These are phyloP conservation scores for Cercis canadensis DNA, from an alignment of 306 rosid species.

Conservation along the genomic window DNA sequence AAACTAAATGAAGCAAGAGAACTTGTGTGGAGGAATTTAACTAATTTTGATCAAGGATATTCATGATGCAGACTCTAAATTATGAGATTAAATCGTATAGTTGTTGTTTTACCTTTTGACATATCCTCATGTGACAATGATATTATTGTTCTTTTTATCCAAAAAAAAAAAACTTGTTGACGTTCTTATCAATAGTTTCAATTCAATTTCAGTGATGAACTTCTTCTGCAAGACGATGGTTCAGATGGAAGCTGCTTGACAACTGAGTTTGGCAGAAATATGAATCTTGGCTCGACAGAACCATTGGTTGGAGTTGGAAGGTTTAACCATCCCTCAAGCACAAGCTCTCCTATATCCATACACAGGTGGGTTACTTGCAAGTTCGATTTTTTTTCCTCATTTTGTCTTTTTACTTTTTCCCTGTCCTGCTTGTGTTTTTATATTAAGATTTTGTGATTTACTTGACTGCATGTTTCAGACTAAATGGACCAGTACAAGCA, in stretches of 20 bases:
- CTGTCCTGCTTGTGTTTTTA: slow-evolving; percentile 16
- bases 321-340: slow-evolving; percentile 50
- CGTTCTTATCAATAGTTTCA: slow-evolving; percentile 35
- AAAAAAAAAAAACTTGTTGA: background rate
- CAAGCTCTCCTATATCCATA: slow-evolving; percentile 54
- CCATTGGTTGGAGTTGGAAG: slow-evolving; percentile 72
- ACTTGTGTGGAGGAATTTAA: no score
- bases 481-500: slow-evolving; percentile 72
- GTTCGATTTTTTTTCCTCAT: slow-evolving; percentile 1
- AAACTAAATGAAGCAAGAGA: no score
- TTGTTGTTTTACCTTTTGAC: background rate
- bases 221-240: slow-evolving; percentile 92
- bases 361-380: slow-evolving; percentile 61
- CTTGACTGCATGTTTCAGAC: slow-evolving; percentile 54
- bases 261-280: slow-evolving; percentile 63
- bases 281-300: slow-evolving; percentile 77
- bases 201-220: slow-evolving; percentile 82
- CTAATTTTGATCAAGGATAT: no score
- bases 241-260: slow-evolving; percentile 60
- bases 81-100: background rate
- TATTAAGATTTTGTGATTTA: slow-evolving; percentile 16
- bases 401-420: slow-evolving; percentile 21
- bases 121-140: slow-evolving; percentile 12
- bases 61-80: no score
- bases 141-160: background rate